Evolutionary conservation across 2,329 filamentous ascomycete species (phyloP), one percentile per base, ranked within the genome.

Genomic region (Colletotrichum plurivorum): DNA sequence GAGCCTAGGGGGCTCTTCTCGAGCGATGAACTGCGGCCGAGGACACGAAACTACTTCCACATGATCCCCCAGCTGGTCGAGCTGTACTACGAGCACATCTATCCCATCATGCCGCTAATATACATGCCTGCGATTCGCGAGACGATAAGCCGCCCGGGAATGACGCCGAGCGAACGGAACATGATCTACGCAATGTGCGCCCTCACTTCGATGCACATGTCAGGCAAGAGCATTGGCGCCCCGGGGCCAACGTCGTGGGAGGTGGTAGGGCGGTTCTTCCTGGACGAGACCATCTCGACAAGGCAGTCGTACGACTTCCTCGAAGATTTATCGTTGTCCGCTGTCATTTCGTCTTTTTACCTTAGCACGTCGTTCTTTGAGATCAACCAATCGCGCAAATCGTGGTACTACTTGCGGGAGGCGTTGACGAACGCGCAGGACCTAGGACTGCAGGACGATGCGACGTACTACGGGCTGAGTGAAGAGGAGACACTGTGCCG

Each of bases 301-400:
- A 82, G 89, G 22, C 87, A 87, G 74, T 80, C 81, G 22, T 87
- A 87, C 76, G 86, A 90, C 74, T 89, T 89, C 70, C 81, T 88
- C 53, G 88, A 90, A 73, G 85, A 84, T 57, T 81, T 84, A 12
- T 85, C 86, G 0, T 77, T 89, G 8, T 81, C 81, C 63, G 87
- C 87, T 2, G 84, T 90, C n/a, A 85, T 89, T 52, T 90, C 88
- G 4, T 90, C 88, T 0, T 91, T 89, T 78, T 88, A 89, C 78
- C 82, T 89, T 53, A 88, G 86, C 57, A 88, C 87, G 1, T 86
- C 86, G 68, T 89, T 88, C 73, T 90, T 90, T 75, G 88, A 89
- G 72, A 82, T 90, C 52, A 88, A 89, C 71, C 86, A 88, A 74
- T 86, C 87, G 71, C 87, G 87, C 71, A 89, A 89, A 59, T 88